phyloP scores from a whole-genome alignment of 495 filamentous ascomycete species.

The Penicillium crystallinum region DNA sequence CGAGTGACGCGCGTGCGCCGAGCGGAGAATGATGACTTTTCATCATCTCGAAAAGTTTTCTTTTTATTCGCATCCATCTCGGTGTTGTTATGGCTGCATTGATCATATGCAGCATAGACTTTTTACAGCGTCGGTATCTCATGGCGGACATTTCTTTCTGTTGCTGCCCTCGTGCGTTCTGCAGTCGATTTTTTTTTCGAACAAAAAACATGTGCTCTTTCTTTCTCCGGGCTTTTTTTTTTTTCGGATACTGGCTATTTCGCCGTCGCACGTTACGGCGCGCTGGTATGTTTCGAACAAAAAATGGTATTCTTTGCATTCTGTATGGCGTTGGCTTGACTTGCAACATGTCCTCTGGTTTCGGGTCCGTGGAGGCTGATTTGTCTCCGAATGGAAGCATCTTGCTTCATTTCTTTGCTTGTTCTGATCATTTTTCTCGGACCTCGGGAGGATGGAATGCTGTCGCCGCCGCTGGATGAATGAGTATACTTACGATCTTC shows the following conservation, averaged over 20 bases:
- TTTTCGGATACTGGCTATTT: neutral
- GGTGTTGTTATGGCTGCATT: conserved; percentile 41
- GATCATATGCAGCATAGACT: conserved; percentile 44
- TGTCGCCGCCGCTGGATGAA: conserved; percentile 33
- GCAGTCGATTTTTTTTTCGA: conserved; percentile 13
- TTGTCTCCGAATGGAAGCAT: conserved; percentile 30
- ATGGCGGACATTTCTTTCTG: conserved; percentile 41
- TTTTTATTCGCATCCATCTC: conserved; percentile 41
- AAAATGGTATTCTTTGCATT: conserved; percentile 40
- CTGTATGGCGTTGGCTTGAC: conserved; percentile 50
- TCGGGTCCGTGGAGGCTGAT: conserved; percentile 35
- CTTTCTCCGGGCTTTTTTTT: conserved; percentile 29
- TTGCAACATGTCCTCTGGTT: conserved; percentile 39
- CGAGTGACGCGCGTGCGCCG: conserved; percentile 39
- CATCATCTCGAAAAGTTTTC: conserved; percentile 39
- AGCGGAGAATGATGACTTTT: conserved; percentile 37
- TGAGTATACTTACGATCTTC: conserved; percentile 17
- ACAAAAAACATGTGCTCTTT: conserved; percentile 25
- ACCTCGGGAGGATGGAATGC: conserved; percentile 38
- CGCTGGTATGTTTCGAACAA: conserved; percentile 22
- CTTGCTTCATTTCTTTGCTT: conserved; percentile 29
- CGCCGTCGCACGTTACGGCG: neutral
- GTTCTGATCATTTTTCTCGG: conserved; percentile 30
- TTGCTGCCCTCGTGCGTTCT: conserved; percentile 28
- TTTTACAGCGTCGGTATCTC: conserved; percentile 50